Evolutionary conservation across 2,329 filamentous ascomycete species (phyloP), one percentile per base, ranked within the genome.

Genomic region (Endocalyx cinctus): DNA sequence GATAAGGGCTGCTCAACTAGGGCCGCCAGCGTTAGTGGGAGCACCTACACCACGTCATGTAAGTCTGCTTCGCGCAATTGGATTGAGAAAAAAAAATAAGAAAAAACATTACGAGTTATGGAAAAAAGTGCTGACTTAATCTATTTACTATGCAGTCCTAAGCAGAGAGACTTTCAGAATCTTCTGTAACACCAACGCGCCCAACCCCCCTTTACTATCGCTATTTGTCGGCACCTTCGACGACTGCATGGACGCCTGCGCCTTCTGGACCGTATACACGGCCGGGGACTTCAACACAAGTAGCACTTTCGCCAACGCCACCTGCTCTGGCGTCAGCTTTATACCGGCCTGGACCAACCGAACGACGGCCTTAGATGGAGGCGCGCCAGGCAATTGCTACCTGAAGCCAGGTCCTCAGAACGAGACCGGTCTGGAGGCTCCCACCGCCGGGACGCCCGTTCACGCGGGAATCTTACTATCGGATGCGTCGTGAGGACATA

Each of bases 171-270:
- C 47, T 4, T 70, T 60, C 47, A 63, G 52, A 17, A 60, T 68
- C 33, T 62, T 60, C 47, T 70, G 67, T 57, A 65, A 68, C 39
- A 54, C 47, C 17, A 62, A 71, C 39, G 54, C 66, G 4, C 50
- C 57, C 4, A 58, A 58, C 28, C 13, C 38, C 1, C 59, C 63
- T 1, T 36, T 70, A 3, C 49, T 59, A 34, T 60, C 60, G 1
- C 48, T 71, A 6, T 70, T 70, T 43, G 57, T 62, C 5, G 52
- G 57, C 31, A 56, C 60, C 43, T 66, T 70, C 29, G 49, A 59
- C 46, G 57, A 58, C 17, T 71, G 67, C 51, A 68, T 71, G 46
- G 66, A 70, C 41, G 64, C 66, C 8, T 71, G 67, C 49, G 62
- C 64, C 7, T 55, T 57, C 4, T 71, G 58, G 32, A 51, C 54